Percentiles rank a stretch among this genome's conserved stretches.
Conservation (phyloP, 1,284 basidiomycete genomes). For the Fistulinella cinereoalba region DNA sequence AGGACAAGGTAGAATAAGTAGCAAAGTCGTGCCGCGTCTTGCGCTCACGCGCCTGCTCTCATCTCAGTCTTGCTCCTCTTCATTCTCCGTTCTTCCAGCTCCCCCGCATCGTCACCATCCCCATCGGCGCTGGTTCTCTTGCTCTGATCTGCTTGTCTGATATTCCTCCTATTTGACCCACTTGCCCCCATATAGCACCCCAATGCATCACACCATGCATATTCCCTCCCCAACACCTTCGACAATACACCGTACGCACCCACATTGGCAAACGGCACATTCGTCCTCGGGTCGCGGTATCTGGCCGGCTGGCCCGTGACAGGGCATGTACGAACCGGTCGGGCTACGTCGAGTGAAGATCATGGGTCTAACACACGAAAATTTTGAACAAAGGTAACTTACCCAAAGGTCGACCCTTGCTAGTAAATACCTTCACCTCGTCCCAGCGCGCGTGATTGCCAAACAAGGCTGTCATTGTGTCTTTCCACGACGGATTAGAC, state of each 20-base stretch:
- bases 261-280: slow-evolving; percentile 71
- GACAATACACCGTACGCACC: slow-evolving; percentile 64
- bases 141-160: neutral
- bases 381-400: slow-evolving; percentile 22
- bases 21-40: no score
- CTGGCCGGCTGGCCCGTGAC: slow-evolving; percentile 63
- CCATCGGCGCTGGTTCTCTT: neutral
- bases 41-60: no score
- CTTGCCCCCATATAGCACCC: slow-evolving; percentile 49
- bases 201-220: slow-evolving; percentile 57
- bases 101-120: neutral
- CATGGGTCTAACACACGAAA: neutral
- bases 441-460: slow-evolving; percentile 74
- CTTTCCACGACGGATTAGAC: slow-evolving; percentile 56
- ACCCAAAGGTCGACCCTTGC: slow-evolving; percentile 62
- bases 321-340: slow-evolving; percentile 57
- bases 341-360: slow-evolving; percentile 41
- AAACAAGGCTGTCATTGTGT: slow-evolving; percentile 76
- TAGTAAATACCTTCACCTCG: slow-evolving; percentile 56
- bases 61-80: slow-evolving; percentile 15
- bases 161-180: neutral
- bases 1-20: no score
- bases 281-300: slow-evolving; percentile 75
- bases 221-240: slow-evolving; percentile 58
- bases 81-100: slow-evolving; percentile 7